Conservation (phyloP, 2,329 filamentous ascomycete genomes). For the Verticillium dahliae region DNA sequence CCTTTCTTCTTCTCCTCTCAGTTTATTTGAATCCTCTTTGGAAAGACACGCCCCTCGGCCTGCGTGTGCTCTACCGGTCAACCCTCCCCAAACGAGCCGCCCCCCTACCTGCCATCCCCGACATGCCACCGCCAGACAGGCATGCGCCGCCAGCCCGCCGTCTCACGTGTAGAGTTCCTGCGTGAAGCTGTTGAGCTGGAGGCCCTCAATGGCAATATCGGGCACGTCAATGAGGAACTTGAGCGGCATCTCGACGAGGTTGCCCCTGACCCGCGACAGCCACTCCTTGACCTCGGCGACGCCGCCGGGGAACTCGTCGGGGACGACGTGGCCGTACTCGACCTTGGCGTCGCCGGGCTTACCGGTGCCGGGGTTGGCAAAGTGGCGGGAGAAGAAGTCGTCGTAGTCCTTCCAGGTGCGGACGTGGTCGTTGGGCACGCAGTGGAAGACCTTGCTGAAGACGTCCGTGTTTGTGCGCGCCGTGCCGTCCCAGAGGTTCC, state of each 20-base stretch:
- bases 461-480: slow-evolving; percentile 74
- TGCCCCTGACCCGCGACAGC: slow-evolving; percentile 60
- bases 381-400: slow-evolving; percentile 61
- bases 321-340: slow-evolving; percentile 81
- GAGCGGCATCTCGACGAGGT: slow-evolving; percentile 83
- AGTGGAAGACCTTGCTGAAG: slow-evolving; percentile 78
- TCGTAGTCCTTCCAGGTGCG: slow-evolving; percentile 69
- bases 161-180: slow-evolving; percentile 62
- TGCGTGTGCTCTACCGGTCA: too few relatives aligned
- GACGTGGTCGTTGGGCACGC: slow-evolving; percentile 62
- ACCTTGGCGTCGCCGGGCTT: slow-evolving; percentile 51
- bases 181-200: slow-evolving; percentile 66
- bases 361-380: slow-evolving; percentile 47
- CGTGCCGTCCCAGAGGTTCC: slow-evolving; percentile 63
- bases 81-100: too few relatives aligned
- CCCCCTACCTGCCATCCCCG: too few relatives aligned
- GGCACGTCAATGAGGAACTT: slow-evolving; percentile 75
- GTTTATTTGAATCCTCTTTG: too few relatives aligned
- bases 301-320: slow-evolving; percentile 69
- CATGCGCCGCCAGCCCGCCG: too few relatives aligned
- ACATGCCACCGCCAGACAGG: too few relatives aligned
- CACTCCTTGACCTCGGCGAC: slow-evolving; percentile 67
- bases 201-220: slow-evolving; percentile 78
- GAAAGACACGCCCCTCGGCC: too few relatives aligned
- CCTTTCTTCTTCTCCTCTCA: not conserved